Percentiles rank a stretch among this genome's conserved stretches.
These are phyloP conservation scores for Colletotrichum sp. DNA, from an alignment of 2,329 filamentous ascomycete species.

Conservation along the genomic window DNA sequence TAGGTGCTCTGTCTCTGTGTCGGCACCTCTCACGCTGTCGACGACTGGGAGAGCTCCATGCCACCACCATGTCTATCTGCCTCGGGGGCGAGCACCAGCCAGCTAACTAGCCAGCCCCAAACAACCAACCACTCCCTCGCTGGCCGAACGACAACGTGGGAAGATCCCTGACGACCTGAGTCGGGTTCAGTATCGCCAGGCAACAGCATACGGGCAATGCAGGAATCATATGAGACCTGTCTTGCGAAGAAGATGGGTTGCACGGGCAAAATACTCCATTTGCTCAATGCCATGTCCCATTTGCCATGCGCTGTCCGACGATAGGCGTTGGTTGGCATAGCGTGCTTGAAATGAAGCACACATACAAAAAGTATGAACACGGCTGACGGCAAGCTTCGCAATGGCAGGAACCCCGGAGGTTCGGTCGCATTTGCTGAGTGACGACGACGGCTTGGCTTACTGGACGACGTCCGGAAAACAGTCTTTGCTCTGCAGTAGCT, in stretches of 20 bases:
- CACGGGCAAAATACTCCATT: neutral
- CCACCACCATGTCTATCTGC: neutral
- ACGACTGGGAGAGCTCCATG: neutral
- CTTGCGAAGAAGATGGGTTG: neutral
- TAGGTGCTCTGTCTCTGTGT: neutral
- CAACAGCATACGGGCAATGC: constrained; percentile 1
- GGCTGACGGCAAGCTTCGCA: neutral
- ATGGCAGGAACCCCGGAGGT: neutral
- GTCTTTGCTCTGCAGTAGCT: neutral
- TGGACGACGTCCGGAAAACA: neutral
- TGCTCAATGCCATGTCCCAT: neutral
- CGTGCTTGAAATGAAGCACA: neutral
- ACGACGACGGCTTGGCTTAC: neutral
- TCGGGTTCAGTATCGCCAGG: constrained; percentile 1
- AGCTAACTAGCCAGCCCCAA: neutral
- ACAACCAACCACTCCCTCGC: neutral
- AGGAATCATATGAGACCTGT: constrained; percentile 15
- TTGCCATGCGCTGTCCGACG: neutral
- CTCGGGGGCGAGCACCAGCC: neutral
- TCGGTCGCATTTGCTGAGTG: neutral
- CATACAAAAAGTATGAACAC: neutral
- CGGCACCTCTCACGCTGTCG: neutral
- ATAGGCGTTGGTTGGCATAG: neutral
- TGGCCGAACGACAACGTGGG: neutral
- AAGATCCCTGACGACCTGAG: constrained; percentile 1